Evolutionary conservation across 148 eudicot species (phyloP).

Genomic region (Persicaria maculosa): DNA sequence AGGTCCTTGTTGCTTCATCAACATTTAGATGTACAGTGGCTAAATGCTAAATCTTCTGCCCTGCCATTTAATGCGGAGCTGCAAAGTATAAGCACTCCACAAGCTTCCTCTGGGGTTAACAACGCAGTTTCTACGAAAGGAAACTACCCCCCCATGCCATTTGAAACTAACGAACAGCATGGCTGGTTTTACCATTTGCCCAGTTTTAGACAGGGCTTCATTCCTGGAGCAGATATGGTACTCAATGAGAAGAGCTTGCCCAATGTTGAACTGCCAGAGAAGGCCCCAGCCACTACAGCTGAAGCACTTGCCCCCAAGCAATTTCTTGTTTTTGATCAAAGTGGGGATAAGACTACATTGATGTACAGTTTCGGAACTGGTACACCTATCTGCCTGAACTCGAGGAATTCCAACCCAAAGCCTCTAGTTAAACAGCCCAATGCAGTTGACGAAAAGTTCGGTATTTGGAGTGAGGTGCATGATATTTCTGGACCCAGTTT

Average conservation of each 20-base stretch:
- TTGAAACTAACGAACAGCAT: constrained; percentile 26
- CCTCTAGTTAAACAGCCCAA: constrained; percentile 14
- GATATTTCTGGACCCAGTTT: constrained; percentile 25
- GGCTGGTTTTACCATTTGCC: constrained; percentile 54
- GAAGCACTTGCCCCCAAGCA: constrained; percentile 36
- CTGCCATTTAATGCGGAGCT: constrained; percentile 34
- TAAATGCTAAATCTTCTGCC: constrained; percentile 27
- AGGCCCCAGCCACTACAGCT: constrained; percentile 18
- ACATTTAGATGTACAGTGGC: constrained; percentile 31
- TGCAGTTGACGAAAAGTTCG: not conserved
- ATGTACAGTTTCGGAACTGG: constrained; percentile 47
- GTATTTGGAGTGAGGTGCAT: not conserved
- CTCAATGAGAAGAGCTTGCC: constrained; percentile 13
- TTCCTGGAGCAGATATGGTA: constrained; percentile 16
- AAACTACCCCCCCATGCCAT: constrained; percentile 28
- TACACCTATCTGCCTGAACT: constrained; percentile 26
- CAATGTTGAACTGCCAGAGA: constrained; percentile 3
- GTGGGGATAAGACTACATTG: constrained; percentile 71
- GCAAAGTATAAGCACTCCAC: constrained; percentile 25
- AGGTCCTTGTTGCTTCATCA: constrained; percentile 39
- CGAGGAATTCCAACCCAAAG: constrained; percentile 34
- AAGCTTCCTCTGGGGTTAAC: constrained; percentile 29
- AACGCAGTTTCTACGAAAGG: constrained; percentile 24
- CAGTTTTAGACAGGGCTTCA: constrained; percentile 35
- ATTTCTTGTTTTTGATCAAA: constrained; percentile 88